Conservation (phyloP, 768 basidiomycete species). For the Lactifluus volemus region DNA sequence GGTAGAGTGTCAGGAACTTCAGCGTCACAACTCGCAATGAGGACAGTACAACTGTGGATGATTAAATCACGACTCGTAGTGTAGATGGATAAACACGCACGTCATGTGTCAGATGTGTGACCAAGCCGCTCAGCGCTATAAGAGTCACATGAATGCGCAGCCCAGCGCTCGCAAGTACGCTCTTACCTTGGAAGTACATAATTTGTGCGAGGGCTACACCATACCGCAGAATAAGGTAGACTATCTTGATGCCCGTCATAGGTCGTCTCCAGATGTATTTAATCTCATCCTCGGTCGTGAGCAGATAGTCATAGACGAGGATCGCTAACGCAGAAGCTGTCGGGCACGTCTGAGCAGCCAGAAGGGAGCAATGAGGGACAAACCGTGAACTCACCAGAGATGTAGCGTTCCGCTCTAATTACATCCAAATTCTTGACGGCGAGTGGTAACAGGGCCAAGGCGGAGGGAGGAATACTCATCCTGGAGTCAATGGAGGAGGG, state of each 20-base stretch:
- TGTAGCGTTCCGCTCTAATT: conserved; percentile 2
- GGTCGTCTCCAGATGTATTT: conserved; percentile 34
- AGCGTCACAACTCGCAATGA: background rate
- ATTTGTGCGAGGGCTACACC: conserved; percentile 26
- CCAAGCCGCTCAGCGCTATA: conserved; percentile 7
- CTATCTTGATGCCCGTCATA: conserved; percentile 29
- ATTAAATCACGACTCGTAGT: background rate
- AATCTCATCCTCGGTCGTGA: conserved; percentile 35
- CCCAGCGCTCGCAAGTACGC: background rate
- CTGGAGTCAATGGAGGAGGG: background rate
- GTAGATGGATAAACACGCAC: background rate
- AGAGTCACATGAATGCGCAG: background rate
- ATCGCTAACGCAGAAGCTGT: conserved; percentile 29
- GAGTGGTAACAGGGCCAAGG: background rate
- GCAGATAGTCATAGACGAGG: conserved; percentile 36
- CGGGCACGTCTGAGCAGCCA: background rate
- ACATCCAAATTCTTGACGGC: background rate
- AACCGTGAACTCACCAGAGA: background rate
- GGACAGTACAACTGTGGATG: background rate
- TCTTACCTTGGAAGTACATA: conserved; percentile 25
- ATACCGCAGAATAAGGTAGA: conserved; percentile 37
- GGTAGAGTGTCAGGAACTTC: background rate
- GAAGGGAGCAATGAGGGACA: background rate
- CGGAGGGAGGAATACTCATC: background rate
- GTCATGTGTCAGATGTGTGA: background rate